A percentile compares a stretch with the other conserved stretches of the same genome.
These are phyloP conservation scores for Talaromyces sp. DNA, from an alignment of 2,329 filamentous ascomycete species.

Conservation along the genomic window DNA sequence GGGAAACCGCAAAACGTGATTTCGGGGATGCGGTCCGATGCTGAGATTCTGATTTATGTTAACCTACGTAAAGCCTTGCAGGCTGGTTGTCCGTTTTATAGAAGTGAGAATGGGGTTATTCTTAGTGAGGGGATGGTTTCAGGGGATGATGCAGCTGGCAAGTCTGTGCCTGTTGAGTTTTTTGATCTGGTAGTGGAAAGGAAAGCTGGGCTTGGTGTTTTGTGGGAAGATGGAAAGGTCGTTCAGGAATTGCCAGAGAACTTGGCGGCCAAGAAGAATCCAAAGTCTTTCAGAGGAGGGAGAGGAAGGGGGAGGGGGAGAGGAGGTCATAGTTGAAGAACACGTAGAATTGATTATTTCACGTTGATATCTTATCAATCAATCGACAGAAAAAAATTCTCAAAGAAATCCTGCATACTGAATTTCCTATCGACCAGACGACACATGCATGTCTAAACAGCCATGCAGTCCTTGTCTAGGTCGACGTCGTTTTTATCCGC, in stretches of 20 bases:
- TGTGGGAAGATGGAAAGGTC: conserved; percentile 55
- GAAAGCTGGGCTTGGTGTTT: conserved; percentile 62
- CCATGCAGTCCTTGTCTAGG: conserved; percentile 39
- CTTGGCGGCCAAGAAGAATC: conserved; percentile 33
- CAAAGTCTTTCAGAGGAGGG: conserved; percentile 16
- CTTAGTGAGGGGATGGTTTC: conserved; percentile 48
- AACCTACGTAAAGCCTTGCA: conserved; percentile 62
- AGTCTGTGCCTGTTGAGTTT: conserved; percentile 59
- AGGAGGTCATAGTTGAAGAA: conserved; percentile 5
- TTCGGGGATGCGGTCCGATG: conserved; percentile 73
- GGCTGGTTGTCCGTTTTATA: conserved; percentile 64
- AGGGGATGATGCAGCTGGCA: conserved; percentile 41
- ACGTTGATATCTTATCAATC: neutral
- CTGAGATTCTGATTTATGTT: conserved; percentile 72
- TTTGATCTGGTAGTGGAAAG: conserved; percentile 71
- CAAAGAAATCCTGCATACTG: neutral
- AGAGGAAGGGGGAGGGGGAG: conserved; percentile 17
- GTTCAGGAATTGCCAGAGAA: conserved; percentile 43
- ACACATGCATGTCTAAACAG: neutral
- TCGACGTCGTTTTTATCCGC: conserved; percentile 51
- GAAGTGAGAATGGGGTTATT: conserved; percentile 72
- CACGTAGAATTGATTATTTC: neutral
- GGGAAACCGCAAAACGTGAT: conserved; percentile 46
- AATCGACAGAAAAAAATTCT: neutral
- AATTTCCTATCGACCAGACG: no score